A percentile compares a stretch with the other conserved stretches of the same genome.
phyloP scores from a whole-genome alignment of 345 rosid species.

The Pelargonium nanum region DNA sequence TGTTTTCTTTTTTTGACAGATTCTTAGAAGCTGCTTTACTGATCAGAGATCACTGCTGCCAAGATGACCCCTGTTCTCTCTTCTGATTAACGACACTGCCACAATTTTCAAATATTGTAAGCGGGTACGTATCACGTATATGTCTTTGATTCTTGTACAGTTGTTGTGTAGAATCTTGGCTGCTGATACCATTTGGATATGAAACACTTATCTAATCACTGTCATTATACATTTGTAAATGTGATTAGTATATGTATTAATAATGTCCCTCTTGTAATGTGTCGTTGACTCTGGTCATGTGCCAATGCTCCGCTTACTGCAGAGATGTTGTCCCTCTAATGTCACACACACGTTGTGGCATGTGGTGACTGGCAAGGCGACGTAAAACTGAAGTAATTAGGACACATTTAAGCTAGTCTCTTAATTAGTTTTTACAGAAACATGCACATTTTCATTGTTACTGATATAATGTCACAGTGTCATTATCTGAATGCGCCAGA shows the following conservation, averaged over 20 bases:
- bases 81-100: too few species aligned
- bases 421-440: too few species aligned
- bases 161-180: background rate
- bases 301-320: background rate
- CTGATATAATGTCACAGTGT: too few species aligned
- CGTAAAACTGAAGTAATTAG: background rate
- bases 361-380: background rate
- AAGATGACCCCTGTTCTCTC: background rate
- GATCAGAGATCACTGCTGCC: too few species aligned
- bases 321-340: background rate
- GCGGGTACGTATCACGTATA: background rate
- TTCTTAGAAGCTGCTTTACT: background rate
- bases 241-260: background rate
- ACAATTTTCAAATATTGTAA: too few species aligned
- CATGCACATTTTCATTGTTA: too few species aligned
- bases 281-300: background rate
- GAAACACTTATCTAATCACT: background rate
- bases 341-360: background rate
- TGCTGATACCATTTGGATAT: background rate
- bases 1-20: background rate
- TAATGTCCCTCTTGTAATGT: background rate
- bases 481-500: too few species aligned
- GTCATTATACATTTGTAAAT: too few species aligned
- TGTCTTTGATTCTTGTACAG: background rate
- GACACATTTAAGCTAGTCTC: background rate